These are phyloP conservation scores for Hypoxylon sp. DNA, from an alignment of 2,329 filamentous ascomycete genomes.

Conservation along the genomic window DNA sequence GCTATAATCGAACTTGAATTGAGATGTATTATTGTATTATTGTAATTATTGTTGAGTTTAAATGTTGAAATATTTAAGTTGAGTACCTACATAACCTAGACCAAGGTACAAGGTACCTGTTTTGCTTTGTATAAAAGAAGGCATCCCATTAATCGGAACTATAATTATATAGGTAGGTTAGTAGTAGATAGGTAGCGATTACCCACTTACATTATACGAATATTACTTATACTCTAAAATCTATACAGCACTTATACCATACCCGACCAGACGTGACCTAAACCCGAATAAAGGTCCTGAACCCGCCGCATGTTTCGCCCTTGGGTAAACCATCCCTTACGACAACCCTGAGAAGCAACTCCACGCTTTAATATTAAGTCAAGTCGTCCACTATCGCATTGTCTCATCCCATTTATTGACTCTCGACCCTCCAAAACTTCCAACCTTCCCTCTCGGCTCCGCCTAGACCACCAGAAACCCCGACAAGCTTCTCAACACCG, in stretches of 20 bases:
- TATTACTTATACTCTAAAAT: too few relatives aligned
- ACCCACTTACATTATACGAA: too few relatives aligned
- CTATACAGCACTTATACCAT: too few relatives aligned
- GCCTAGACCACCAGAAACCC: slow-evolving; percentile 69
- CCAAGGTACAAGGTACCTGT: too few relatives aligned
- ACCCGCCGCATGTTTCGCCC: not conserved
- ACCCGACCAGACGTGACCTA: slow-evolving; percentile 3
- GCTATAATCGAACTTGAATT: too few relatives aligned
- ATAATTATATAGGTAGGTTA: too few relatives aligned
- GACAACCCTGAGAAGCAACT: not conserved
- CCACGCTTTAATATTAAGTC: not conserved
- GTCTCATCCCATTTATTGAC: slow-evolving; percentile 42
- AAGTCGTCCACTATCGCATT: not conserved
- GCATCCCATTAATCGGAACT: too few relatives aligned
- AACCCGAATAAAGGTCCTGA: slow-evolving; percentile 4
- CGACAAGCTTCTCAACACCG: slow-evolving; percentile 87
- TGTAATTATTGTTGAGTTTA: too few relatives aligned
- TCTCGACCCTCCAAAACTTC: slow-evolving; percentile 83
- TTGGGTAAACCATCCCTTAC: not conserved
- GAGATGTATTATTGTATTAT: too few relatives aligned
- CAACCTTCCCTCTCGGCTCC: slow-evolving; percentile 76
- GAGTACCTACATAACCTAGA: too few relatives aligned
- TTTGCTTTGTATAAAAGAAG: too few relatives aligned
- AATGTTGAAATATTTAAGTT: too few relatives aligned
- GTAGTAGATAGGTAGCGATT: not conserved